Base-by-base conservation (phyloP, 768 basidiomycete genomes). In the Mycena pura region DNA sequence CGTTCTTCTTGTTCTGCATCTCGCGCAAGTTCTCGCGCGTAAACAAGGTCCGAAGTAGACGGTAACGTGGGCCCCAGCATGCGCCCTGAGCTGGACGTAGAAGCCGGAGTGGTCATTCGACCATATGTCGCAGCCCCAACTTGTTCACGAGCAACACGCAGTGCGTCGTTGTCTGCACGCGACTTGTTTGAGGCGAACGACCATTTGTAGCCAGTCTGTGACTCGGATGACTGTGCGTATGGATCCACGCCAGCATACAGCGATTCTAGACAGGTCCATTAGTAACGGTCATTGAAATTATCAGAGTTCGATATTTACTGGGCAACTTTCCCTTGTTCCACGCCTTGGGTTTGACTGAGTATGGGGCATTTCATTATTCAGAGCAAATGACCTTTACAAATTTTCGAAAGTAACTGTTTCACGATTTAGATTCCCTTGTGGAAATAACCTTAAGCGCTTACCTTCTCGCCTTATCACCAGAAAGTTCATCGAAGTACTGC, bases 161-260 rank as follows among this genome's bases (percentile, higher is more conserved):
- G 72, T 0, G 87, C 85, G 1, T 82, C 82, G 13, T 72, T 74
- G 32, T 93, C 90, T 0, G 80, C 82, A n/a, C 80, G 78, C 19
- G 84, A 84, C 3, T 77, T 70, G 57, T 91, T 91, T 19, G 86
- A 83, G 3, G 89, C 87, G 69, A 96, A 95, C 0, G 86, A 85
- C 94, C 94, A 96, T 76, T 92, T 94, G 75, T 93, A 95, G 0
- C 83, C 86, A 5, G 95, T 96, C 58, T 91, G 87, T 44, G 84
- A 79, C 31, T 86, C 87, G 3, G 91, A 86, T 7, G 84, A 69
- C 31, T 84, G 77, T 3, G 78, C 74, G 3, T 83, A 78, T 11
- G 84, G 78, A 62, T 84, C 85, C 60, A 91, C 79, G 17, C 87
- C 88, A 19, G 82, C 76, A 67, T 94, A 90, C 5, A 90, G 69